Evolutionary conservation across 495 filamentous ascomycete species (phyloP), one percentile per base, ranked within the genome.

Genomic region (Xylaria bambusicola): DNA sequence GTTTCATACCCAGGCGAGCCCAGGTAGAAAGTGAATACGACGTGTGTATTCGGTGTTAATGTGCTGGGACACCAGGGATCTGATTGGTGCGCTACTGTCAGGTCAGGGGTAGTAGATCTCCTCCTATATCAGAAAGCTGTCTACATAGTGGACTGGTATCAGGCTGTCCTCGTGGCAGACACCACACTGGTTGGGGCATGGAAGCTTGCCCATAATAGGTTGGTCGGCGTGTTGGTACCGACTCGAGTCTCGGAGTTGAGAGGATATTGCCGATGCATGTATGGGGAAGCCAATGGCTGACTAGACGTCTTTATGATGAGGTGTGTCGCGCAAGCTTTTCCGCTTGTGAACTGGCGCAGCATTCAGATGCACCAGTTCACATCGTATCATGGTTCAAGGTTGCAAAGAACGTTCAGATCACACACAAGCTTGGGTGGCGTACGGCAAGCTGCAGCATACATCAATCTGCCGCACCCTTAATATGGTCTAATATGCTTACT

Each of bases 161-260:
- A 29, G 33, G 24, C 52, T 46, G 53, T 26, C 53, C 15, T 49
- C 45, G 33, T 49, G 13, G 29, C 7, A 38, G 17, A 17, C n/a
- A 33, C n/a, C n/a, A 40, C 31, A 29, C 41, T 46, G 6, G 52
- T 15, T 21, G 38, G 54, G 54, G 42, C 17, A 40, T 49, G 55
- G 55, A 50, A 31, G 35, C 46, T 58, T 58, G 56, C 48, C 55
- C 38, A 48, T 40, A 58, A 42, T 58, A 33, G 56, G 56, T 17
- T 33, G 24, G 21, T 33, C 56, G 56, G 52, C 44, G n/a, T 33
- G 21, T 18, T 31, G 36, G 35, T 29, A 36, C 36, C 56, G 56
- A n/a, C n/a, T 47, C 23, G 27, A 29, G 1, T 48, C 31, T 10
- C 29, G 36, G 52, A 54, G 36, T 17, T 31, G 38, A 42, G 52